phyloP scores from a whole-genome alignment of 2,329 filamentous ascomycete genomes.

The Colletotrichum higginsianum region DNA sequence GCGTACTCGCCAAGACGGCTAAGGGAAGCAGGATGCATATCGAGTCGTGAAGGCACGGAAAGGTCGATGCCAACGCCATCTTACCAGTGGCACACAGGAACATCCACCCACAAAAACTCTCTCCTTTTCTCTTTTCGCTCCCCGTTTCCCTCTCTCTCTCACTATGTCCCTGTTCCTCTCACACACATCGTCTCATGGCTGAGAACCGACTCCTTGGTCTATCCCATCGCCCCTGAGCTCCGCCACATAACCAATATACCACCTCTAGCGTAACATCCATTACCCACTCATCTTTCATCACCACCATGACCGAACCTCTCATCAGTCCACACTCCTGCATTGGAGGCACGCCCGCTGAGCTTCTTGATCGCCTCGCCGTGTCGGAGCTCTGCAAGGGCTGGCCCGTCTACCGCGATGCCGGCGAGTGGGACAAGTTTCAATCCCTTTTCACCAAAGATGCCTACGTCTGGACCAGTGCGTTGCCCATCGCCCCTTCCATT shows the following conservation, averaged over 20 bases:
- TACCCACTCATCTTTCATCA: background rate
- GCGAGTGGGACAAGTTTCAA: constrained; percentile 68
- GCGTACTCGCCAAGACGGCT: background rate
- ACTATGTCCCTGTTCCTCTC: too few relatives aligned
- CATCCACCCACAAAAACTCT: too few relatives aligned
- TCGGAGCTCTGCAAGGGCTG: constrained; percentile 69
- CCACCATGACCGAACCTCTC: constrained; percentile 37
- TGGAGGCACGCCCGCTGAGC: constrained; percentile 58
- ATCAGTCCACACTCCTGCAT: constrained; percentile 56
- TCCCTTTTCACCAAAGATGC: constrained; percentile 63
- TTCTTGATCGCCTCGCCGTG: constrained; percentile 62
- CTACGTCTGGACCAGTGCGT: constrained; percentile 65
- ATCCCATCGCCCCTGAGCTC: background rate
- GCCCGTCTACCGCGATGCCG: constrained; percentile 68
- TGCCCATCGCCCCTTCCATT: background rate
- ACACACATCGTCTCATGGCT: background rate
- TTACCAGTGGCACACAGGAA: background rate
- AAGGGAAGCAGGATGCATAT: background rate
- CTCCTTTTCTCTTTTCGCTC: too few relatives aligned
- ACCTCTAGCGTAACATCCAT: background rate
- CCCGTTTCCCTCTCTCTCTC: too few relatives aligned
- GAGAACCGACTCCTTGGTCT: too few relatives aligned
- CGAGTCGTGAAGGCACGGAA: background rate
- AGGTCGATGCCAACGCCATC: background rate
- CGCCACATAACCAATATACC: background rate